These are phyloP conservation scores for Cercospora sojina DNA, from an alignment of 2,329 filamentous ascomycete genomes.

Conservation along the genomic window DNA sequence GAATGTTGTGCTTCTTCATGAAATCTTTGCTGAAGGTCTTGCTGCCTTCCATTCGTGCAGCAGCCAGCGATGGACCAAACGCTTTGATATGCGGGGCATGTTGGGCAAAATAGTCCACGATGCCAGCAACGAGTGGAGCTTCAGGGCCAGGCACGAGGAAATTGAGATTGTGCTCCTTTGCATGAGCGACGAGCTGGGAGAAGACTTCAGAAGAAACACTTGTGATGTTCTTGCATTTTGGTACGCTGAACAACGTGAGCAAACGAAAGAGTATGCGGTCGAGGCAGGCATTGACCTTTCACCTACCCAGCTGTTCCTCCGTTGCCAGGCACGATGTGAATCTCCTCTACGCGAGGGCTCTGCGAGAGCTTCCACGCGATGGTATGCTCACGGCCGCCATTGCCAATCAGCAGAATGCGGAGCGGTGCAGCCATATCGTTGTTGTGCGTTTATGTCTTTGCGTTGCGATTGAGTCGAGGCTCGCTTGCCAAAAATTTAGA, in stretches of 20 bases:
- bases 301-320: slow-evolving; percentile 69
- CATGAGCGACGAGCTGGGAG: slow-evolving; percentile 70
- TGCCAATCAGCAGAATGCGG: slow-evolving; percentile 82
- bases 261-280: neutral
- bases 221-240: slow-evolving; percentile 58
- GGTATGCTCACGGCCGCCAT: slow-evolving; percentile 91
- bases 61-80: slow-evolving; percentile 82
- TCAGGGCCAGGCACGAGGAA: slow-evolving; percentile 89
- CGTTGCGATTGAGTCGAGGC: slow-evolving; percentile 6
- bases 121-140: slow-evolving; percentile 86
- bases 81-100: slow-evolving; percentile 59
- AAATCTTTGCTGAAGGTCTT: slow-evolving; percentile 98
- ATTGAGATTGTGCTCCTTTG: slow-evolving; percentile 70
- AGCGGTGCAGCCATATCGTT: slow-evolving; percentile 41
- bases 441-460: slow-evolving; percentile 8
- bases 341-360: slow-evolving; percentile 73
- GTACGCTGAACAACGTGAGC: slow-evolving; percentile 29
- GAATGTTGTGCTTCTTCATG: slow-evolving; percentile 87
- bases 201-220: slow-evolving; percentile 75
- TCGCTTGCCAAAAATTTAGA: slow-evolving; percentile 2
- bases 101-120: slow-evolving; percentile 74
- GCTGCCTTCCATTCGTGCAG: slow-evolving; percentile 89
- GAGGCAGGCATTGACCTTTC: slow-evolving; percentile 13
- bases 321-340: slow-evolving; percentile 72
- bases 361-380: slow-evolving; percentile 91